These are phyloP conservation scores for Psilocybe subaeruginosa DNA, from an alignment of 768 basidiomycete genomes.

Conservation along the genomic window DNA sequence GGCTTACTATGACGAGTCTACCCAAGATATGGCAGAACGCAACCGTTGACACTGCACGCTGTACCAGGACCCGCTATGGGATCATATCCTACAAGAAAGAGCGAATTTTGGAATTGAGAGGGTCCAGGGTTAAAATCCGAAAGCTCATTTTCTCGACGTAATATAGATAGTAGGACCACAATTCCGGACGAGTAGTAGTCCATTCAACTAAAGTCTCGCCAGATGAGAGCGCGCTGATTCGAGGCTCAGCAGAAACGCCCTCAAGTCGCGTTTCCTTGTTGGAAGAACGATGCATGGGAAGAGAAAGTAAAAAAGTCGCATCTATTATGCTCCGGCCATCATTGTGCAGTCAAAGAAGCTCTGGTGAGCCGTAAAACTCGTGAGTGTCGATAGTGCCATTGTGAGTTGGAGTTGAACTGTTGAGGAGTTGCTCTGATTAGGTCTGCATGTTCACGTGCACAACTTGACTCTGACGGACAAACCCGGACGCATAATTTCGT, in stretches of 20 bases:
- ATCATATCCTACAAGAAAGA: constrained; percentile 75
- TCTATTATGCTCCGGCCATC: not conserved
- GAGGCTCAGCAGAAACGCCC: not conserved
- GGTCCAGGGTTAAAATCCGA: constrained; percentile 76
- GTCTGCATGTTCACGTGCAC: constrained; percentile 20
- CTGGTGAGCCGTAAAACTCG: not conserved
- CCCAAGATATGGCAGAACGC: constrained; percentile 71
- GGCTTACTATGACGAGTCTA: constrained; percentile 57
- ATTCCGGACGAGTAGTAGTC: constrained; percentile 51
- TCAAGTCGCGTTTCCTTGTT: not conserved
- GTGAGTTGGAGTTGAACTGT: not conserved
- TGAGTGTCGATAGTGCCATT: not conserved
- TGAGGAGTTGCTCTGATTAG: not conserved
- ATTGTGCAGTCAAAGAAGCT: not conserved
- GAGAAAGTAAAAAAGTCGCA: not conserved
- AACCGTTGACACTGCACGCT: constrained; percentile 54
- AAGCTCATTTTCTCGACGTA: constrained; percentile 72
- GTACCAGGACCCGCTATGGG: constrained; percentile 59
- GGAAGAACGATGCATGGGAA: not conserved
- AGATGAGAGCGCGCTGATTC: not conserved
- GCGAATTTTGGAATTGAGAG: constrained; percentile 74
- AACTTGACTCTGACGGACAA: constrained; percentile 32
- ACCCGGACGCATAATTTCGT: constrained; percentile 35
- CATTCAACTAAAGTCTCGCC: constrained; percentile 5
- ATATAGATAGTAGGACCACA: constrained; percentile 65